A percentile compares a stretch with the other conserved stretches of the same genome.
These are phyloP conservation scores for Beauveria brongniartii DNA, from an alignment of 2,329 filamentous ascomycete genomes.

Conservation along the genomic window DNA sequence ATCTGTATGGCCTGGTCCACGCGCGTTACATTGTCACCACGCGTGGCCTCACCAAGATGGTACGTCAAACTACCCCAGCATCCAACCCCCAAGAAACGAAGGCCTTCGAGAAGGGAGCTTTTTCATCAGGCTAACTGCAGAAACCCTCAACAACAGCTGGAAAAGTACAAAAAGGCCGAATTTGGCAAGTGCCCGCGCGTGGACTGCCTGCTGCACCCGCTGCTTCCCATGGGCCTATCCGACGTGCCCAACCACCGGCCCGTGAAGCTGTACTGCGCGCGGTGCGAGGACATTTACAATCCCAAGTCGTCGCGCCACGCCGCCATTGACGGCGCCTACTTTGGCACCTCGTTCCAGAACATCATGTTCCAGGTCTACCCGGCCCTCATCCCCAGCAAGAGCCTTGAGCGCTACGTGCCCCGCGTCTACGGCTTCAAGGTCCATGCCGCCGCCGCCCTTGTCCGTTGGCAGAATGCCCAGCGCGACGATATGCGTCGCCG, in stretches of 20 bases:
- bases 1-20: constrained; percentile 92
- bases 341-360: constrained; percentile 96
- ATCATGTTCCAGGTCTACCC: constrained; percentile 99
- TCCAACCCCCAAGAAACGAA: background rate
- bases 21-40: constrained; percentile 96
- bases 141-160: constrained; percentile 53
- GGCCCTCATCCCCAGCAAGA: constrained; percentile 79
- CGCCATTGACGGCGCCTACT: constrained; percentile 94
- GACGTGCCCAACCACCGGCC: constrained; percentile 82
- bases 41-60: constrained; percentile 90
- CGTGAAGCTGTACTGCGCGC: constrained; percentile 94
- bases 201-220: constrained; percentile 84
- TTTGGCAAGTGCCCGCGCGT: constrained; percentile 98
- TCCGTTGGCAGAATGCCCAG: constrained; percentile 81
- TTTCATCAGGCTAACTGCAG: background rate
- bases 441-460: constrained; percentile 77
- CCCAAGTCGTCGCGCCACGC: constrained; percentile 95
- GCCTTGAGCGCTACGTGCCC: constrained; percentile 75
- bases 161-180: constrained; percentile 97
- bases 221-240: constrained; percentile 89
- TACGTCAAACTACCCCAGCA: constrained; percentile 32
- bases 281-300: constrained; percentile 98
- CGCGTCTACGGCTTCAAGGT: constrained; percentile 93
- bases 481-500: constrained; percentile 76
- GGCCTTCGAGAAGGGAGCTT: too few relatives aligned